Percentiles rank a stretch among this genome's conserved stretches.
Evolutionary conservation across 768 basidiomycete species (phyloP).

Genomic region (Amanita jacksonii): DNA sequence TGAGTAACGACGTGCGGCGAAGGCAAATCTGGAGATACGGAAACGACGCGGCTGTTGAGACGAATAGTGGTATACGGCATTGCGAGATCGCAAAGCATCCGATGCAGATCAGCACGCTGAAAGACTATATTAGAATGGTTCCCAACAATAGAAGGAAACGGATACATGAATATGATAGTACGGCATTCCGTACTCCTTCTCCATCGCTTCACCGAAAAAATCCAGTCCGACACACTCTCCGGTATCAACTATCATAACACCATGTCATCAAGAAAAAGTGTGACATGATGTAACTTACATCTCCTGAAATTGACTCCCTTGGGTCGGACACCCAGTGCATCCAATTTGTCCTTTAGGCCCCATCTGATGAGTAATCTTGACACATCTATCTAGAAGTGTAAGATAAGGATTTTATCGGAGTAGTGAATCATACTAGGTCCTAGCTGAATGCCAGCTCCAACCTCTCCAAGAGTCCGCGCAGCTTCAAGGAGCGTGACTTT

Average conservation of each 20-base stretch:
- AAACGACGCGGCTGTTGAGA: constrained; percentile 24
- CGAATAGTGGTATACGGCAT: constrained; percentile 27
- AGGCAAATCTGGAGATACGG: constrained; percentile 12
- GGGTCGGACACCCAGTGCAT: constrained; percentile 28
- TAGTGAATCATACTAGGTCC: constrained; percentile 14
- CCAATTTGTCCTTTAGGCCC: constrained; percentile 36
- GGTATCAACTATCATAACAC: constrained; percentile 16
- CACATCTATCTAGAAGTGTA: constrained; percentile 13
- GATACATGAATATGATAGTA: constrained; percentile 27
- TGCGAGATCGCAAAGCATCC: constrained; percentile 26
- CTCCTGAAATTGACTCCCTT: constrained; percentile 28
- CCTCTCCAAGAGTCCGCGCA: constrained; percentile 28
- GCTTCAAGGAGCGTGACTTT: constrained; percentile 38
- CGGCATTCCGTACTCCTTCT: constrained; percentile 21
- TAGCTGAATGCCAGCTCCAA: constrained; percentile 46
- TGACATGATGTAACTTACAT: constrained; percentile 20
- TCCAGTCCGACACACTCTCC: constrained; percentile 23
- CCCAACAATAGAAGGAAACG: too few relatives aligned
- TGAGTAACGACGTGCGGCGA: constrained; percentile 27
- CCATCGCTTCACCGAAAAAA: constrained; percentile 18
- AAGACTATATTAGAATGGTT: too few relatives aligned
- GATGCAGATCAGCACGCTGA: constrained; percentile 42
- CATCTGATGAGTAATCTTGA: constrained; percentile 39
- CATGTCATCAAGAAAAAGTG: too few relatives aligned
- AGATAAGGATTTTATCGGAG: constrained; percentile 19